Evolutionary conservation across 768 basidiomycete species (phyloP), one percentile per base, ranked within the genome.

Genomic region (Leccinellum albellum): DNA sequence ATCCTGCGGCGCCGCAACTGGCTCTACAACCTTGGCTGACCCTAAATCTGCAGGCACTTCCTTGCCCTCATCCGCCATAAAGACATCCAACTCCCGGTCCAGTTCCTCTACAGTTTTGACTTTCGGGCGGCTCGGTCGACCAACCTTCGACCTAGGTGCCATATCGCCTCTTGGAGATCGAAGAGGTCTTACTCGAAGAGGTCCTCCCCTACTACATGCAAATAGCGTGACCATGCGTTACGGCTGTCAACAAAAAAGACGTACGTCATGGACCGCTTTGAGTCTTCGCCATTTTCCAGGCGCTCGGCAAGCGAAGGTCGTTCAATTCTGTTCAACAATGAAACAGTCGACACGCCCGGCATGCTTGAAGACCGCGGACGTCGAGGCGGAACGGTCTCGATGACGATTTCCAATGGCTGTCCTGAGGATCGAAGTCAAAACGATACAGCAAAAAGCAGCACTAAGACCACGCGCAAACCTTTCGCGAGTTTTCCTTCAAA

Each of bases 401-500:
- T 89, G 17, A 75, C 74, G 64, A 93, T 85, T 54, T 81, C 73
- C 84, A 93, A 90, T 1, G 88, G 85, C 73, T 92, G 88, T 31
- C 87, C 90, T 93, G 58, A n/a, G 45, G 20, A n/a, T 3, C 13
- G 26, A 20, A 7, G 42, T 61, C 53, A 65, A 54, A 40, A 31
- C 32, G 32, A 6, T 44, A 10, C 28, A 40, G n/a, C 6, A 20
- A 31, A 31, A 49, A 6, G 23, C 28, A 0, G 32, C 12, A 24
- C 40, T 7, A 3, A 57, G 20, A 28, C 10, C 8, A 26, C 21
- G 14, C 12, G 62, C 46, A 33, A 55, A 94, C 94, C 91, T 77
- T 92, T 96, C 32, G 92, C 91, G 59, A 92, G 79, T 64, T 91
- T 87, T 46, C 93, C 92, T 67, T 94, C 82, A 57, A 88, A 89